phyloP scores from a whole-genome alignment of 2,329 filamentous ascomycete species.

The Colletotrichum lentis region DNA sequence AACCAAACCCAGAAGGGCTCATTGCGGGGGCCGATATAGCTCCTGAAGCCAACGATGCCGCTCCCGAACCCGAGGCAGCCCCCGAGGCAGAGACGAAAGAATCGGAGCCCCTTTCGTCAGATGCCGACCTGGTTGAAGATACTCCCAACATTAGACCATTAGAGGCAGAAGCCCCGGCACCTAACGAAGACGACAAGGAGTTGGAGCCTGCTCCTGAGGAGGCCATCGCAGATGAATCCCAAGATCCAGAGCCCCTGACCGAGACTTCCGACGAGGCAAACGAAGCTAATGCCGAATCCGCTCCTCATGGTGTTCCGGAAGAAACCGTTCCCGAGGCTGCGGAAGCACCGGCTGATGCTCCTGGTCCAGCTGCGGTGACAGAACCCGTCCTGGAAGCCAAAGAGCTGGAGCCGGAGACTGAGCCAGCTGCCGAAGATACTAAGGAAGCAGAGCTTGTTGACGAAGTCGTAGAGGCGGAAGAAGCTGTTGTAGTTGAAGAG shows the following conservation, averaged over 20 bases:
- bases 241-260: not conserved
- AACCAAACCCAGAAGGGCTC: not conserved
- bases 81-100: not conserved
- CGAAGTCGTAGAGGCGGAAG: conserved; percentile 5
- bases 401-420: not conserved
- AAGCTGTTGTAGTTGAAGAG: conserved; percentile 26
- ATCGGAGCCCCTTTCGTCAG: not conserved
- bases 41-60: not conserved
- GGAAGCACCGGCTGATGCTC: conserved; percentile 4
- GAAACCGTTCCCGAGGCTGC: not conserved
- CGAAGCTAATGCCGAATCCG: not conserved
- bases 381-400: conserved; percentile 19
- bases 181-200: not conserved
- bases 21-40: not conserved
- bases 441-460: conserved; percentile 12
- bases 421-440: conserved; percentile 7
- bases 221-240: not conserved
- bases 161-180: not conserved
- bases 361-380: not conserved
- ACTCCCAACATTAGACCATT: not conserved
- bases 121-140: not conserved
- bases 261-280: conserved; percentile 2
- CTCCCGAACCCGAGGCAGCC: not conserved
- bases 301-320: not conserved
- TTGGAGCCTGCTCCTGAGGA: not conserved